Evolutionary conservation across 345 rosid species (phyloP), one percentile per base, ranked within the genome.

Genomic region (Balakata baccata): DNA sequence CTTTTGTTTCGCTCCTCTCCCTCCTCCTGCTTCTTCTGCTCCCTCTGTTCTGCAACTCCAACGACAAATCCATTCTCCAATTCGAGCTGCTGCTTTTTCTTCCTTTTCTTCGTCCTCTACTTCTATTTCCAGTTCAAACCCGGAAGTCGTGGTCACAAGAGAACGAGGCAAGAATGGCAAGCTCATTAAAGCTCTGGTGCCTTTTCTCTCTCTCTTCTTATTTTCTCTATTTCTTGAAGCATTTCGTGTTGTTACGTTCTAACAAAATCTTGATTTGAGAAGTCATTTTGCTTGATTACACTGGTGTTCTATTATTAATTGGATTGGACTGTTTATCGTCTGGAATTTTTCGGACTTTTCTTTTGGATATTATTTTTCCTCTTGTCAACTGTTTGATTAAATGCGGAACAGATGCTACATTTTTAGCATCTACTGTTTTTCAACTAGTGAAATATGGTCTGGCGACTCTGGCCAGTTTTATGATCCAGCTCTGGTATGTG

Each of bases 91-190:
- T 22, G 18, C 63, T 7, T 43, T 74, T 29, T 66, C 84, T 8
- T 70, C 69, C 18, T 71, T 71, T 50, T 50, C 79, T 12, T 38
- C 66, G 0, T 20, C 50, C 29, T 34, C 65, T 11, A 20, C 67
- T 56, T 43, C 83, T n/a, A 6, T 70, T 74, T 71, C 87, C 68
- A 59, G 47, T 62, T 75, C 79, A 53, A 81, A 72, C 71, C 92
- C 94, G 16, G 78, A 84, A 71, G 98, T 92, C 52, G 91, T 94
- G 12, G 97, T 94, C 75, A 92, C 98, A 70, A 88, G 98, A 79
- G 98, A 94, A 81, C 88, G 85, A 47, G 98, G 98, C 86, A 94
- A 90, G 75, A 94, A 94, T 83, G 84, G 82, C 65, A 90, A 90
- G 89, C 91, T 94, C 70, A 80, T 94, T 63, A 68, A 77, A 46